Evolutionary conservation across 176 grass and related monocot genomes (phyloP).

Genomic region (Musa beccarii): DNA sequence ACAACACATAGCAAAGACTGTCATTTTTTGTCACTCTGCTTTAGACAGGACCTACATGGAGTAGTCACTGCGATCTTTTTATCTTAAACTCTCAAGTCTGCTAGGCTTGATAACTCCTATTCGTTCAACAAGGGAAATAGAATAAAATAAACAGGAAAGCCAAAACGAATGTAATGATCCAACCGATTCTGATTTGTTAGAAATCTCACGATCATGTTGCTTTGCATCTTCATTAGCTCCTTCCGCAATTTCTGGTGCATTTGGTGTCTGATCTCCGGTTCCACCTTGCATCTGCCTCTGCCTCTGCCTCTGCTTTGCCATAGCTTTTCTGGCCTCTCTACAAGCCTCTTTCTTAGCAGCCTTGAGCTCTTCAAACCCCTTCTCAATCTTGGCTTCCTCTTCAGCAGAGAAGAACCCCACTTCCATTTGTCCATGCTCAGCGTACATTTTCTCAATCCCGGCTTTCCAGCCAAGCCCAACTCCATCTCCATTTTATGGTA

Average conservation of each 20-base stretch:
- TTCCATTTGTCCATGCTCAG: constrained; percentile 50
- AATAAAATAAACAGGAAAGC: neutral
- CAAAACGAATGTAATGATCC: neutral
- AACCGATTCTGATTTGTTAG: neutral
- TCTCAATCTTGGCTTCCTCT: constrained; percentile 63
- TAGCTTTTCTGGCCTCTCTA: constrained; percentile 44
- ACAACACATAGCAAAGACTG: neutral
- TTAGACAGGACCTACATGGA: neutral
- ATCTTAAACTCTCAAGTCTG: neutral
- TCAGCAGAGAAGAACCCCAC: constrained; percentile 61
- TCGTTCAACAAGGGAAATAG: neutral
- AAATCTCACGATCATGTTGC: neutral
- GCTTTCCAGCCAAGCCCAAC: constrained; percentile 77
- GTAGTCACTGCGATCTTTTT: neutral
- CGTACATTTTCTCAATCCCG: constrained; percentile 92
- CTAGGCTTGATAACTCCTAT: neutral
- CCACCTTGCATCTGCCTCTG: constrained; percentile 38
- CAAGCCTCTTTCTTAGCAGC: constrained; percentile 40
- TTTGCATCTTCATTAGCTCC: neutral
- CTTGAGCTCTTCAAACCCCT: constrained; percentile 44
- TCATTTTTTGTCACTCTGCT: neutral
- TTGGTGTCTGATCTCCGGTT: constrained; percentile 10
- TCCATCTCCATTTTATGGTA: constrained; percentile 87
- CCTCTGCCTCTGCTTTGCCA: constrained; percentile 41
- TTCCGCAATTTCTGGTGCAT: neutral